A percentile compares a stretch with the other conserved stretches of the same genome.
phyloP scores from a whole-genome alignment of 495 filamentous ascomycete genomes.

The Talaromyces wortmannii region DNA sequence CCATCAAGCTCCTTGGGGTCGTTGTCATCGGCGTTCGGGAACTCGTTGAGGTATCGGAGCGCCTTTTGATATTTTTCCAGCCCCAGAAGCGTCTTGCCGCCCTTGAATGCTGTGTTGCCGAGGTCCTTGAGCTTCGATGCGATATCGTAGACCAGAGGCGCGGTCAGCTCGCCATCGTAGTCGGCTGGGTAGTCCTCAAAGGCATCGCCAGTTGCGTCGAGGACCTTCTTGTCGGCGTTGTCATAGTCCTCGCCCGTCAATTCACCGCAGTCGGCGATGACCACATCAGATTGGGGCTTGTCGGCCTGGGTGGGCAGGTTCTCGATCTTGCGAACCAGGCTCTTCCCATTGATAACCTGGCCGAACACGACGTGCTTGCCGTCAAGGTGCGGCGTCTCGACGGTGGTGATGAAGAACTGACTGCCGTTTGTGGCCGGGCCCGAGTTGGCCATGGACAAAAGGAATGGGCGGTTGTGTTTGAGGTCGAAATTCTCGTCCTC shows the following conservation, averaged over 20 bases:
- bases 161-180: constrained; percentile 61
- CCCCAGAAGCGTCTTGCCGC: constrained; percentile 57
- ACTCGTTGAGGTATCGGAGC: constrained; percentile 89
- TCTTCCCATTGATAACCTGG: constrained; percentile 74
- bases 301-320: constrained; percentile 74
- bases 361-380: constrained; percentile 76
- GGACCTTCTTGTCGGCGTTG: constrained; percentile 49
- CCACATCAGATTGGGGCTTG: constrained; percentile 68
- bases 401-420: constrained; percentile 97
- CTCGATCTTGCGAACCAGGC: constrained; percentile 84
- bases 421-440: constrained; percentile 91
- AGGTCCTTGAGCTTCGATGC: constrained; percentile 56
- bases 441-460: constrained; percentile 97
- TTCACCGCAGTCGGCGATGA: constrained; percentile 83
- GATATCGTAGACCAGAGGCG: constrained; percentile 49
- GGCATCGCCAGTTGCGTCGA: constrained; percentile 79
- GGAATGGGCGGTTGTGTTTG: constrained; percentile 91
- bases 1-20: constrained; percentile 60
- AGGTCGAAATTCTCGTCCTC: constrained; percentile 93
- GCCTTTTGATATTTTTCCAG: constrained; percentile 97
- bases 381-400: constrained; percentile 88
- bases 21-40: constrained; percentile 59
- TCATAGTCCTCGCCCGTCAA: constrained; percentile 63
- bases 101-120: constrained; percentile 75
- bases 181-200: constrained; percentile 98